These are phyloP conservation scores for Solanum sitiens DNA, from an alignment of 257 asterid genomes.

Conservation along the genomic window DNA sequence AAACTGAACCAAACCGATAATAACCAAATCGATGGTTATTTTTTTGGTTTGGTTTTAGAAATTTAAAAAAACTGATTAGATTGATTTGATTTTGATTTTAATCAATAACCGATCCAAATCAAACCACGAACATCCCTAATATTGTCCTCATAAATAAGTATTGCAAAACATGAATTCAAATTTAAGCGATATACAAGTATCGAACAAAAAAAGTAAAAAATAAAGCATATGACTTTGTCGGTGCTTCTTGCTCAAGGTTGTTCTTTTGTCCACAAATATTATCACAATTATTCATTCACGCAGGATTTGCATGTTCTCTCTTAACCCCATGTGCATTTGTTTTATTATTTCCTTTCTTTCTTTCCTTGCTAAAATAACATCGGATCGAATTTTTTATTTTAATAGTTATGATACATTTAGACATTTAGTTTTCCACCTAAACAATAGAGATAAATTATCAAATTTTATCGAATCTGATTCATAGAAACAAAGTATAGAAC, in stretches of 20 bases:
- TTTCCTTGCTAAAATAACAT: not conserved
- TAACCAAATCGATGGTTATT: too few relatives aligned
- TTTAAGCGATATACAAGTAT: too few relatives aligned
- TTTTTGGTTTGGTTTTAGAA: too few relatives aligned
- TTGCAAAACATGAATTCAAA: rapidly evolving
- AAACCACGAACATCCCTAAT: too few relatives aligned
- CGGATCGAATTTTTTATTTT: not conserved
- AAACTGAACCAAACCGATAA: too few relatives aligned
- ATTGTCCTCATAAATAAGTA: rapidly evolving
- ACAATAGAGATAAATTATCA: rapidly evolving
- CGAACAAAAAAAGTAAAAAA: not conserved
- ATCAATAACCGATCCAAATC: too few relatives aligned
- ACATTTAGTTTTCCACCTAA: not conserved
- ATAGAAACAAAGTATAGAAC: too few relatives aligned
- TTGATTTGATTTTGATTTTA: too few relatives aligned
- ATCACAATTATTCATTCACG: not conserved
- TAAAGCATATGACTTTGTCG: not conserved
- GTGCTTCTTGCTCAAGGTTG: not conserved
- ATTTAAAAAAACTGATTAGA: too few relatives aligned
- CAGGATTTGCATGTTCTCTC: not conserved
- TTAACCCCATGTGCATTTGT: not conserved
- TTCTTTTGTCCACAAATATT: not conserved
- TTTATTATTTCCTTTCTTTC: not conserved
- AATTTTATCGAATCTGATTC: not conserved
- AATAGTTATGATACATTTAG: not conserved